Base-by-base conservation (phyloP, 345 rosid genomes). In the Turritis glabra region DNA sequence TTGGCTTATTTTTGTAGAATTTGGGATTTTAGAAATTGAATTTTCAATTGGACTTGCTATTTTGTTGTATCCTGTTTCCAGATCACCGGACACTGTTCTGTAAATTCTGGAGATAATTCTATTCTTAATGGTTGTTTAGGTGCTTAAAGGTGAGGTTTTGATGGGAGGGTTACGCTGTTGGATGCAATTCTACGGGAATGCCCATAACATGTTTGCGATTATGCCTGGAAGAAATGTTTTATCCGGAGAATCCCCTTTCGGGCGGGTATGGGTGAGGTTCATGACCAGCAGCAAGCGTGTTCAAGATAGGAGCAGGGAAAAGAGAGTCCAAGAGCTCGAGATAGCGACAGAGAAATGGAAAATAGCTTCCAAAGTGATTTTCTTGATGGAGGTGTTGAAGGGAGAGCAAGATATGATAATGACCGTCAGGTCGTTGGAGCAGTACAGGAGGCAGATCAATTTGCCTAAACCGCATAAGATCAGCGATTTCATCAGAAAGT, bases 281-380 rank as follows among this genome's bases (percentile, higher is more conserved):
- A 92, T 90, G 97, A 88, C 96, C 0, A 81, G 80, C 4, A 84
- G 91, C 66, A 90, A 83, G 76, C 90, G 92, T 37, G 93, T 93
- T 57, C 92, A 86, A 78, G 93, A 93, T 61, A 82, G 98, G 22
- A 89, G 94, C 79, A 79, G 62, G 75, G 80, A 64, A 54, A 93
- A 90, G 80, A 80, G 97, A 73, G 80, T 93, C 64, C 86, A 77
- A 1, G 85, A 82, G 78, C 94, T 93, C 27, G 94, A 93, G 75
- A 76, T 93, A 52, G 96, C 71, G 0, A 82, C 87, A 0, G 98
- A 93, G 81, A 86, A 86, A 82, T 86, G 87, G 86, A 90, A 89
- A 73, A 82, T 85, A 66, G 83, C 74, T 33, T 82, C 92, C 0
- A 89, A 85, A 80, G 80, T 89, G 53, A 51, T 82, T 62, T 76